phyloP scores from a whole-genome alignment of 2,329 filamentous ascomycete genomes.

The Leptographium galeiforme region DNA sequence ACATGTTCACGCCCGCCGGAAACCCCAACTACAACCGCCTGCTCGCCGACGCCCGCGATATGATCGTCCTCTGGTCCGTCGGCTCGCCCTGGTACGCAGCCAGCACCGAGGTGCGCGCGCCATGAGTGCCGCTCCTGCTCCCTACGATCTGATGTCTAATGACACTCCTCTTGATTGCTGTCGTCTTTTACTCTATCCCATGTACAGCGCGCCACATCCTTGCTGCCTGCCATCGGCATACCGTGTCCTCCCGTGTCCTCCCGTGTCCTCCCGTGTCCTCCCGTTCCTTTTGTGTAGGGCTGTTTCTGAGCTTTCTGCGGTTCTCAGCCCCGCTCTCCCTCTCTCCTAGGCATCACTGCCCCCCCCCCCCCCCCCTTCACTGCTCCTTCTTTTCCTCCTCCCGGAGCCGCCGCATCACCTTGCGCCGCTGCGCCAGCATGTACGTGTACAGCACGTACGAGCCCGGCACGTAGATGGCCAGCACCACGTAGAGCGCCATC shows the following conservation, averaged over 20 bases:
- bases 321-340: background rate
- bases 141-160: background rate
- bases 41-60: slow-evolving; percentile 48
- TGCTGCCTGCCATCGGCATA: no score
- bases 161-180: no score
- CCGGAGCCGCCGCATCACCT: slow-evolving; percentile 56
- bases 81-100: slow-evolving; percentile 55
- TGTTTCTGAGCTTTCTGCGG: background rate
- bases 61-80: slow-evolving; percentile 51
- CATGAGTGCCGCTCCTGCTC: background rate
- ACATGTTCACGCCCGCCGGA: slow-evolving; percentile 58
- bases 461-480: slow-evolving; percentile 28
- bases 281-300: no score
- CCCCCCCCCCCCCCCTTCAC: slow-evolving; percentile 12
- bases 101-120: slow-evolving; percentile 17
- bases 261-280: no score
- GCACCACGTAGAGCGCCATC: slow-evolving; percentile 19
- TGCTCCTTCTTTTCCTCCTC: slow-evolving; percentile 25
- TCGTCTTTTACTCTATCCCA: background rate
- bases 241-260: no score
- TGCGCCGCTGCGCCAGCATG: slow-evolving; percentile 84
- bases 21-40: slow-evolving; percentile 63
- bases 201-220: no score
- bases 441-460: slow-evolving; percentile 79
- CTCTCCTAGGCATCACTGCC: background rate